Percentiles rank a stretch among this genome's conserved stretches.
These are phyloP conservation scores for Holtermanniella nyarrowii DNA, from an alignment of 768 basidiomycete genomes.

Conservation along the genomic window DNA sequence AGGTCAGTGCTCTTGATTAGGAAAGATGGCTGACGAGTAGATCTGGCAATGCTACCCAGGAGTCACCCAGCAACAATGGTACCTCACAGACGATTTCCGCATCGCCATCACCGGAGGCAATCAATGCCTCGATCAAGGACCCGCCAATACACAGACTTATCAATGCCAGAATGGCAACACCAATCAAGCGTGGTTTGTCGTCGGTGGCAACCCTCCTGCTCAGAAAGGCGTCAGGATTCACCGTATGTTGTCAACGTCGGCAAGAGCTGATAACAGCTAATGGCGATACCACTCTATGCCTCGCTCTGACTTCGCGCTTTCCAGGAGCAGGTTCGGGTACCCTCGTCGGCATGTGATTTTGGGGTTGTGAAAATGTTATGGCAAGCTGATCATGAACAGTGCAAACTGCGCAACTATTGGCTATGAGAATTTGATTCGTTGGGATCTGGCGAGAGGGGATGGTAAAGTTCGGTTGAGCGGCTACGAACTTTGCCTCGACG, in stretches of 20 bases:
- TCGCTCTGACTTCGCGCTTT: not conserved
- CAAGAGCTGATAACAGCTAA: not conserved
- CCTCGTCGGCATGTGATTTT: not conserved
- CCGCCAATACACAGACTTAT: conserved; percentile 10
- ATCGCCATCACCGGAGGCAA: conserved; percentile 19
- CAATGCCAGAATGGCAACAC: conserved; percentile 14
- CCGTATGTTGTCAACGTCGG: not conserved
- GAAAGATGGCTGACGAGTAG: not conserved
- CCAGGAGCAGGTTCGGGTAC: not conserved
- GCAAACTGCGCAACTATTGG: not conserved
- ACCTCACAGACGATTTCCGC: conserved; percentile 16
- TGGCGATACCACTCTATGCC: not conserved
- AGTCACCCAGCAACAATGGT: conserved; percentile 13
- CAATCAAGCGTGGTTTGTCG: conserved; percentile 7
- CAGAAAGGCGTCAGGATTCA: not conserved
- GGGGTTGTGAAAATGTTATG: not conserved
- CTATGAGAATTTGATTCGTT: conserved; percentile 6
- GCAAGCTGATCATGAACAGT: not conserved
- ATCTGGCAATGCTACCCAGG: not conserved
- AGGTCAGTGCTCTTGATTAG: conserved; percentile 7
- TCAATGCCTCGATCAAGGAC: conserved; percentile 12
- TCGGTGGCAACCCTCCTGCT: not conserved
- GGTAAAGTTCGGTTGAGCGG: conserved; percentile 12
- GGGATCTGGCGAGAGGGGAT: conserved; percentile 15
- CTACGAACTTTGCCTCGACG: conserved; percentile 12